phyloP scores from a whole-genome alignment of 768 basidiomycete species.

The Mycena belliarum region DNA sequence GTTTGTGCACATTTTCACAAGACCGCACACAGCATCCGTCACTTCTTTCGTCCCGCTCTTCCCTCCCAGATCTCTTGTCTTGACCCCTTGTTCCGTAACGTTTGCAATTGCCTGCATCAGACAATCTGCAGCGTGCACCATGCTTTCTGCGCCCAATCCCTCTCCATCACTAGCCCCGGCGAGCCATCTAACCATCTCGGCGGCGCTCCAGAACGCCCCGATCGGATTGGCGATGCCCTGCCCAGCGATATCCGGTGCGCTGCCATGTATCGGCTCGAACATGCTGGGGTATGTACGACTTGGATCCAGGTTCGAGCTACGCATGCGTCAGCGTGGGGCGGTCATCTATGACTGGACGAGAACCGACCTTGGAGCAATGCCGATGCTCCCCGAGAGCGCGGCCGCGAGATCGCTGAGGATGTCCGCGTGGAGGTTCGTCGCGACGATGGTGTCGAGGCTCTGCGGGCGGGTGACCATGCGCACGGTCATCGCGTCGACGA shows the following conservation, averaged over 20 bases:
- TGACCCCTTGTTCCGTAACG: conserved; percentile 36
- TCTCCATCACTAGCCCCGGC: conserved; percentile 16
- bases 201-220: conserved; percentile 55
- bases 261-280: conserved; percentile 59
- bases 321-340: too few relatives aligned
- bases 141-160: conserved; percentile 30
- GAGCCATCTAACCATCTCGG: conserved; percentile 51
- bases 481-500: conserved; percentile 53
- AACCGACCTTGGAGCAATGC: conserved; percentile 62
- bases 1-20: too few relatives aligned
- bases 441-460: conserved; percentile 56
- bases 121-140: conserved; percentile 38
- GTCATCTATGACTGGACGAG: too few relatives aligned
- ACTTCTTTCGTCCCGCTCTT: conserved; percentile 57
- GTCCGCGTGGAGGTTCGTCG: conserved; percentile 56
- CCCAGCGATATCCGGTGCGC: conserved; percentile 59
- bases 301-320: conserved; percentile 46
- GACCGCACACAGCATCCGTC: conserved; percentile 68
- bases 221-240: conserved; percentile 56
- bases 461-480: conserved; percentile 50
- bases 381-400: conserved; percentile 55
- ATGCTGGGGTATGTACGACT: conserved; percentile 45
- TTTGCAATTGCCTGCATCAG: conserved; percentile 43
- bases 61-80: conserved; percentile 73
- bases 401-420: conserved; percentile 60